phyloP scores from a whole-genome alignment of 208 protist species.

The Trypanosoma boissoni region DNA sequence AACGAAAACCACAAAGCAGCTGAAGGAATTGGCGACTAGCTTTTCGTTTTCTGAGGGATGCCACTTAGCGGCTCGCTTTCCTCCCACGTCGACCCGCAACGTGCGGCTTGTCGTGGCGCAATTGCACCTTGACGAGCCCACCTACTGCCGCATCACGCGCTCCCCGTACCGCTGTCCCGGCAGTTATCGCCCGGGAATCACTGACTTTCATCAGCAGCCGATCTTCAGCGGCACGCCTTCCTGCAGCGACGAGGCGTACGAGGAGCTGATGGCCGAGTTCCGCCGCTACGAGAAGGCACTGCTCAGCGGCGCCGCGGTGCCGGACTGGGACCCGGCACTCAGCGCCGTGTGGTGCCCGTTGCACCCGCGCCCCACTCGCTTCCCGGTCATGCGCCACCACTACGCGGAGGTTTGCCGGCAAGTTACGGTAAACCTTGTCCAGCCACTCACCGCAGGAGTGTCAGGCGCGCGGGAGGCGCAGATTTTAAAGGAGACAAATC shows the following conservation, averaged over 20 bases:
- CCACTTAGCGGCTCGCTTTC: neutral
- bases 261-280: conserved; percentile 47
- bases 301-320: conserved; percentile 32
- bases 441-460: conserved; percentile 21
- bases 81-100: neutral
- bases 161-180: neutral
- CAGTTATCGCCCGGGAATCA: neutral
- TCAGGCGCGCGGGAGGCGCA: conserved; percentile 16
- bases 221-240: conserved; percentile 53
- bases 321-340: conserved; percentile 24
- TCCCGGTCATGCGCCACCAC: conserved; percentile 33
- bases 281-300: conserved; percentile 41
- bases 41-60: neutral
- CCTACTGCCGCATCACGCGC: conserved; percentile 28
- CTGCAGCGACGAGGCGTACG: conserved; percentile 73
- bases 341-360: conserved; percentile 32
- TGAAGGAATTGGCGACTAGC: too few species aligned
- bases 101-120: conserved; percentile 65
- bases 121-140: conserved; percentile 46
- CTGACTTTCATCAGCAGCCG: conserved; percentile 31
- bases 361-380: conserved; percentile 27
- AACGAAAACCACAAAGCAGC: too few species aligned
- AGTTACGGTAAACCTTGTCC: conserved; percentile 36
- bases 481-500: conserved; percentile 39
- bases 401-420: conserved; percentile 41